Percentiles rank a stretch among this genome's conserved stretches.
Conservation (phyloP, 768 basidiomycete species). For the Leccinum subtestaceum region DNA sequence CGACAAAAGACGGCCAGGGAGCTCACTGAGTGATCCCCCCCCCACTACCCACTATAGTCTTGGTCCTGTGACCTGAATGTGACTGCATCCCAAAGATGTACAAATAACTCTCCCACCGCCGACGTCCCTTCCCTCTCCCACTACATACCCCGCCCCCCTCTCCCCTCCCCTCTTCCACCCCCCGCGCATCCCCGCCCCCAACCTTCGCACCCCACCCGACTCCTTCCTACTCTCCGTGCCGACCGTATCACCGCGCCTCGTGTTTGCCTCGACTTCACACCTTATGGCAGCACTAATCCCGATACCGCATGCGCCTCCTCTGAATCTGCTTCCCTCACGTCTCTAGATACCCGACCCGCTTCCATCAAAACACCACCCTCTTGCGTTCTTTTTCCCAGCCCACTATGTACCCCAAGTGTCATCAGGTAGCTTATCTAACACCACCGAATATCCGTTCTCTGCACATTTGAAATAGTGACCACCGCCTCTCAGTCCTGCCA, state of each 20-base stretch:
- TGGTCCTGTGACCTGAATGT: constrained; percentile 34
- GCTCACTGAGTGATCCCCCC: constrained; percentile 20
- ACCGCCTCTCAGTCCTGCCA: background rate
- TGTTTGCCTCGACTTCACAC: background rate
- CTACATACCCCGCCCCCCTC: no score
- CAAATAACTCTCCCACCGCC: constrained; percentile 17
- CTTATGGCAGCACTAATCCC: constrained; percentile 13
- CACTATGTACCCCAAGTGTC: background rate
- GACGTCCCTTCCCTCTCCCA: background rate
- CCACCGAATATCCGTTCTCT: background rate
- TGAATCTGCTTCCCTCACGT: background rate
- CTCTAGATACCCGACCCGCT: constrained; percentile 7
- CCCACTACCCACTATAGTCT: background rate
- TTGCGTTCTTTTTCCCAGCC: constrained; percentile 14
- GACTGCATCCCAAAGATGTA: constrained; percentile 32
- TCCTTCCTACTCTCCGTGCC: background rate
- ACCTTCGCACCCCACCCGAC: background rate
- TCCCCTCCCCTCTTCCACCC: background rate
- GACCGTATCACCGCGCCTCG: background rate
- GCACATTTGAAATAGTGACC: background rate
- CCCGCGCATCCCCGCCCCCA: background rate
- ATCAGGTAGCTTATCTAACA: background rate
- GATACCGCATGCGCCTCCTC: background rate
- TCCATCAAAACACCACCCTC: constrained; percentile 9
- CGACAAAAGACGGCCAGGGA: constrained; percentile 20